Conservation (phyloP, 805 yeast species). For the Schwanniomyces occidentalis region DNA sequence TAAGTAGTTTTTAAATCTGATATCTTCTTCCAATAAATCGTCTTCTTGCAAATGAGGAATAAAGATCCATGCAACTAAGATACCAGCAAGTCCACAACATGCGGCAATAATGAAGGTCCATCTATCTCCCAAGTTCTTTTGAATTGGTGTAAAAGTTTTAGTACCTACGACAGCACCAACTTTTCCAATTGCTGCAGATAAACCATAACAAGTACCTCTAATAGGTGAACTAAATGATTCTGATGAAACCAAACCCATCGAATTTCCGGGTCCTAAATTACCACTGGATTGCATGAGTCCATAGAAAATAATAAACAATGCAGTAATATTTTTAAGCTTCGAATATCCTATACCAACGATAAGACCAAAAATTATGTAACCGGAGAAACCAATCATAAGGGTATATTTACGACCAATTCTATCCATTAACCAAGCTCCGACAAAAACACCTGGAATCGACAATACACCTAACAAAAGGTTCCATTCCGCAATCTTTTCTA, state of each 20-base stretch:
- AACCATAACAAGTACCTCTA: slow-evolving; percentile 73
- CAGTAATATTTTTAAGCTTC: slow-evolving; percentile 54
- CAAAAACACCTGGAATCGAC: slow-evolving; percentile 69
- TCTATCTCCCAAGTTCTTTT: slow-evolving; percentile 57
- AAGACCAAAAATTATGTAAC: slow-evolving; percentile 70
- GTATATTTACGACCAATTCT: slow-evolving; percentile 70
- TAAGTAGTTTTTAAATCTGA: slow-evolving; percentile 59
- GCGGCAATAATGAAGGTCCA: slow-evolving; percentile 87
- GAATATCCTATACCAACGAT: slow-evolving; percentile 67
- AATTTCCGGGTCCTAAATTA: slow-evolving; percentile 78
- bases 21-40: slow-evolving; percentile 67
- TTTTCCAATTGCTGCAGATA: slow-evolving; percentile 79
- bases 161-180: slow-evolving; percentile 87
- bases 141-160: slow-evolving; percentile 67
- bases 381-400: slow-evolving; percentile 67
- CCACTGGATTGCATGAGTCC: slow-evolving; percentile 72
- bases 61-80: slow-evolving; percentile 55
- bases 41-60: slow-evolving; percentile 70
- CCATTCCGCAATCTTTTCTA: slow-evolving; percentile 71
- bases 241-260: slow-evolving; percentile 63
- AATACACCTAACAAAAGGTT: slow-evolving; percentile 62
- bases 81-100: slow-evolving; percentile 65
- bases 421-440: slow-evolving; percentile 69
- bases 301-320: slow-evolving; percentile 68
- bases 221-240: slow-evolving; percentile 77